phyloP scores from a whole-genome alignment of 1,284 basidiomycete genomes.

The Boletus albobrunnescens region DNA sequence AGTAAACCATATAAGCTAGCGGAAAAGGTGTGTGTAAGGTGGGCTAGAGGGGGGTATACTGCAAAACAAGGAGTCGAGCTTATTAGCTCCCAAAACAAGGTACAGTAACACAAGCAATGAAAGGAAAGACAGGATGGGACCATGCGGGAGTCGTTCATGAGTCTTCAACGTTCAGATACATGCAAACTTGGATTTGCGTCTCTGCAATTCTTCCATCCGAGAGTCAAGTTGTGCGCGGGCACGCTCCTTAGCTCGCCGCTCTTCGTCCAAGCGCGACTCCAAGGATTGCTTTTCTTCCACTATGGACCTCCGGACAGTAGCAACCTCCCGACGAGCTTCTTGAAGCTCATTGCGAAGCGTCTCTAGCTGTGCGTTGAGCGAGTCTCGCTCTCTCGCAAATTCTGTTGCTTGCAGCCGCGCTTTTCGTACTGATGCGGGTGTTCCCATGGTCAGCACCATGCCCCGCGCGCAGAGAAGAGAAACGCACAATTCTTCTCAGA shows the following conservation, averaged over 20 bases:
- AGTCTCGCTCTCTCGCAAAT: constrained; percentile 78
- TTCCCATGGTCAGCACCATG: constrained; percentile 20
- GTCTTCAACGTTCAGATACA: constrained; percentile 49
- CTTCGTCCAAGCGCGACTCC: constrained; percentile 76
- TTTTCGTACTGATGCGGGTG: constrained; percentile 65
- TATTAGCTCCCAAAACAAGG: constrained; percentile 23
- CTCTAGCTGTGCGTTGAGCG: constrained; percentile 60
- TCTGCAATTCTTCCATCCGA: constrained; percentile 78
- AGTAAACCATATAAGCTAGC: constrained; percentile 37
- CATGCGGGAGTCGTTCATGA: constrained; percentile 2
- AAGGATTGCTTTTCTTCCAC: constrained; percentile 82
- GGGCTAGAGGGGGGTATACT: constrained; percentile 31
- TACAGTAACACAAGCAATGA: constrained; percentile 28
- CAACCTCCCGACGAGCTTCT: constrained; percentile 74
- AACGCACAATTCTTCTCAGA: constrained; percentile 85
- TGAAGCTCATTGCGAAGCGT: constrained; percentile 64
- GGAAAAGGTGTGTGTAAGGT: constrained; percentile 20
- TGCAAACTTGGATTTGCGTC: constrained; percentile 81
- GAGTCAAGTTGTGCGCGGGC: constrained; percentile 78
- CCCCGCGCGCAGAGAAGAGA: constrained; percentile 9
- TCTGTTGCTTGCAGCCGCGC: constrained; percentile 87
- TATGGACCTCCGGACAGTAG: constrained; percentile 70
- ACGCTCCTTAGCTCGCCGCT: constrained; percentile 77
- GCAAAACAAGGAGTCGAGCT: constrained; percentile 29
- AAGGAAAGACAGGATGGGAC: constrained; percentile 4